Evolutionary conservation across 2,329 filamentous ascomycete species (phyloP), one percentile per base, ranked within the genome.

Genomic region (Teratosphaeriaceae sp.): DNA sequence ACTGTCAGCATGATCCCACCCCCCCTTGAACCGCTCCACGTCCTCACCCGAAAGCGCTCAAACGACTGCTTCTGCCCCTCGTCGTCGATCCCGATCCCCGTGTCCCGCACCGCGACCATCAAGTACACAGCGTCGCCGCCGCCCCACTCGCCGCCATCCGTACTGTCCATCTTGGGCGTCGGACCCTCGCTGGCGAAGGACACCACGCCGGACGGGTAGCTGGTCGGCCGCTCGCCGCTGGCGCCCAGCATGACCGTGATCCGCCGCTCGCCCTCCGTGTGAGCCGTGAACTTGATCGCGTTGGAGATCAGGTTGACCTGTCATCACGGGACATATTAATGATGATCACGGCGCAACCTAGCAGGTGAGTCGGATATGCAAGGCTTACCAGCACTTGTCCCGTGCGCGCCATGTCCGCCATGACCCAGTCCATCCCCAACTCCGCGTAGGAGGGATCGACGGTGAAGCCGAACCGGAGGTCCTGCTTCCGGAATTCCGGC

Each of bases 241-340:
- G 64, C 67, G 11, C 66, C 64, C 6, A 65, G 58, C 12, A 55
- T 61, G 8, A 72, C 61, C 1, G 56, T 61, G 39, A 72, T 65
- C 11, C 51, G 52, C 1, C 65, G 63, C n/a, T n/a, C n/a, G 2
- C 50, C 48, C 2, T 56, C 38, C 1, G 60, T 58, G 18, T 61
- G 53, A 29, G 67, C 64, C 1, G 69, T 69, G 48, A 72, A 72
- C 42, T 72, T 72, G 56, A 72, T 68, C 1, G 44, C 44, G 21
- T 48, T 45, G 12, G 13, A 27, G 13, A 27, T 8, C 8, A 13
- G 8, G 24, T 27, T 27, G n/a, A 27, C 8, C 24, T 27, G 24
- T 27, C 24, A 13, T 13, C 13, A 8, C 24, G 8, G 24, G 8
- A 27, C n/a, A 13, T 27, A 8, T 27, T 27, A 13, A 27, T 27